These are phyloP conservation scores for Gossypioides kirkii DNA, from an alignment of 345 rosid species.

Conservation along the genomic window DNA sequence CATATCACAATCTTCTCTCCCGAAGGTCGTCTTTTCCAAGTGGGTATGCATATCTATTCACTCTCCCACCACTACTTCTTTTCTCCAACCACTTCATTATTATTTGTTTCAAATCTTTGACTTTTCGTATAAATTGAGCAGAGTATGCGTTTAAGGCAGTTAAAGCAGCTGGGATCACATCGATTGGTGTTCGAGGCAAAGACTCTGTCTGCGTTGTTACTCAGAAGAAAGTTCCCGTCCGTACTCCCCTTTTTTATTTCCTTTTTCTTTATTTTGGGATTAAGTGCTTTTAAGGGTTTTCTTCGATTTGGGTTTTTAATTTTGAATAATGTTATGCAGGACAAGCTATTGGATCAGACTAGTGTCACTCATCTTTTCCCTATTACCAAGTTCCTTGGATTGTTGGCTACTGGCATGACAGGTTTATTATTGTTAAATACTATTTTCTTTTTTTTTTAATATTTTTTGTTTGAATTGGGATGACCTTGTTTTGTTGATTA, in stretches of 20 bases:
- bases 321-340: conserved; percentile 38
- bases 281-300: conserved; percentile 11
- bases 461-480: background rate
- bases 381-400: conserved; percentile 81
- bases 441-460: background rate
- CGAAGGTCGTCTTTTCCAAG: conserved; percentile 89
- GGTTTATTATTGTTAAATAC: conserved; percentile 34
- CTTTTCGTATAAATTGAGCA: conserved; percentile 20
- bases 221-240: conserved; percentile 96
- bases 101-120: background rate
- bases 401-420: conserved; percentile 95
- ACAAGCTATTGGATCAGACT: conserved; percentile 96
- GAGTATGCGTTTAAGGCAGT: conserved; percentile 99
- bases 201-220: conserved; percentile 96
- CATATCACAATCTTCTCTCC: conserved; percentile 88
- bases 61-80: background rate
- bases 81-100: too few species aligned
- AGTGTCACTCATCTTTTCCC: conserved; percentile 93
- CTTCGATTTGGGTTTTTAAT: conserved; percentile 5
- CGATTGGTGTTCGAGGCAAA: conserved; percentile 90
- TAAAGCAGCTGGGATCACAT: conserved; percentile 88
- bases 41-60: conserved; percentile 34
- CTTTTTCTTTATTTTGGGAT: background rate
- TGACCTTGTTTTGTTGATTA: background rate
- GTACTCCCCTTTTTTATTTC: background rate